These are phyloP conservation scores for Phytomonas francai DNA, from an alignment of 208 protist genomes.

Conservation along the genomic window DNA sequence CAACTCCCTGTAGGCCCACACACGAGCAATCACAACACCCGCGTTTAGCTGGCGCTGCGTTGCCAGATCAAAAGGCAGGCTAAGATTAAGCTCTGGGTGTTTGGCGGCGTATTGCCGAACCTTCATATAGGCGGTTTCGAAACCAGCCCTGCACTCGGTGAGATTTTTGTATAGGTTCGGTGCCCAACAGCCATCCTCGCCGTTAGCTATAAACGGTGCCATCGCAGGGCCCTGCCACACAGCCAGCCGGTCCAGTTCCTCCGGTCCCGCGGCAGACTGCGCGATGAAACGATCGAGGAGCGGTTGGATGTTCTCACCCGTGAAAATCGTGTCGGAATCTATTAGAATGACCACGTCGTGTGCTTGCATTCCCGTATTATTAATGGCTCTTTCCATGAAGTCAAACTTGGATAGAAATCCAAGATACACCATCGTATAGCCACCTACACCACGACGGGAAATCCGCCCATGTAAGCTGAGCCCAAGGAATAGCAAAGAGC, in stretches of 20 bases:
- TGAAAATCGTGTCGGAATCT: no score
- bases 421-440: not conserved
- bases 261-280: not conserved
- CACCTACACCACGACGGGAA: not conserved
- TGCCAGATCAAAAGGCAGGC: no score
- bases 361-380: not conserved
- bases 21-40: no score
- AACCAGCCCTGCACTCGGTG: not conserved
- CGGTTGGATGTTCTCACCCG: no score
- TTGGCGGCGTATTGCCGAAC: not conserved
- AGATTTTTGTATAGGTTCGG: no score
- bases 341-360: slow-evolving; percentile 2
- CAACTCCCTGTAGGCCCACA: not conserved
- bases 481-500: no score
- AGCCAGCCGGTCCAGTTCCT: not conserved
- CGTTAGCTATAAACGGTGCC: not conserved
- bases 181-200: not conserved
- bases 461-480: no score
- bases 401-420: not conserved
- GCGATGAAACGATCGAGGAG: not conserved
- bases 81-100: not conserved
- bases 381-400: not conserved
- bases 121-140: not conserved
- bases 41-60: no score
- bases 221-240: no score